Evolutionary conservation across 805 yeast species (phyloP), one percentile per base, ranked within the genome.

Genomic region (Ogataea wickerhamii): DNA sequence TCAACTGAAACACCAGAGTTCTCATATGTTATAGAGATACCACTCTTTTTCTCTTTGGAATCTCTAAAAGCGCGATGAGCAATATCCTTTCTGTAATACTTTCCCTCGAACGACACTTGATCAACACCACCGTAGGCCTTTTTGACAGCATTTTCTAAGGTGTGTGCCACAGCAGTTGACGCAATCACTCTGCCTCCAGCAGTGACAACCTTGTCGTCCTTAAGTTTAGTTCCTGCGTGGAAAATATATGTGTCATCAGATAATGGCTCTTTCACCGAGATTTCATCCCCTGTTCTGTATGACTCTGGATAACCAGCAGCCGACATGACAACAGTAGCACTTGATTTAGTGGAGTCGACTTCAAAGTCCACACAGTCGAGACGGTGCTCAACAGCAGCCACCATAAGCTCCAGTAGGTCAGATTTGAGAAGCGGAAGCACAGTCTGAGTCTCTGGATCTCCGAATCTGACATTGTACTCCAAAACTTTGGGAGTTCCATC

Each of bases 391-490:
- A 93, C 95, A 48, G 95, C 82, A 32, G 98, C 98, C 38, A 91
- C 65, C 76, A 94, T 78, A 32, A 93, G 79, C 63, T 89, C 87
- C 32, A 96, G 93, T 56, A 93, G 73, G 64, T 93, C 99, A n/a
- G 96, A 82, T 32, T 86, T 68, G 47, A 93, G 68, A 56, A 93
- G 72, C 16, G 97, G 96, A 56, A 93, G 70, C 18, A 93, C 95
- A 3, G 97, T 86, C 70, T 93, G 98, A 24, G 98, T 93, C 68
- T 93, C 99, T 49, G 99, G 99, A 63, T 93, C 99, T 47, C 99
- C 99, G 52, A 93, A 94, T 66, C 99, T 81, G 36, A 94, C 98
- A 53, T 93, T 93, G 67, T 94, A 93, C 66, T 93, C 99, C 55
- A 93, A 72, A 4, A 89, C 96, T 67, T 88, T 87, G 51, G 98